Percentiles rank a stretch among this genome's conserved stretches.
Evolutionary conservation across 2,329 filamentous ascomycete species (phyloP).

Genomic region (Aspergillus tubingensis): DNA sequence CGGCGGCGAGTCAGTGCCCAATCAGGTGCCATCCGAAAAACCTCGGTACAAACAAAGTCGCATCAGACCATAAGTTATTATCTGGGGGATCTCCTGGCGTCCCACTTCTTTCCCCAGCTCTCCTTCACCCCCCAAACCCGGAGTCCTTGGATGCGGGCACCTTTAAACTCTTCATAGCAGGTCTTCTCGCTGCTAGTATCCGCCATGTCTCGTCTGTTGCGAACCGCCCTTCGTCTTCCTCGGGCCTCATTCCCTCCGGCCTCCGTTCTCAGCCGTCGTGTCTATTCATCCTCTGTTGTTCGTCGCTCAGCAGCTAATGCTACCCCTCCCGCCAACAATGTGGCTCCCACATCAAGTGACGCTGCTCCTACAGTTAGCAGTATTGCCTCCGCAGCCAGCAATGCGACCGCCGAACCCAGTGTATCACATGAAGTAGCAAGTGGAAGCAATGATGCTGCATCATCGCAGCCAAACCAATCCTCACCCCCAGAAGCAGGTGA

Average conservation of each 20-base stretch:
- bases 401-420: no score
- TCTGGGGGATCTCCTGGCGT: no score
- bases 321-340: not conserved
- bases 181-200: not conserved
- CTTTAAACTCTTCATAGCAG: not conserved
- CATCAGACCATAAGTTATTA: no score
- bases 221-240: slow-evolving; percentile 11
- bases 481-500: no score
- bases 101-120: no score
- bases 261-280: slow-evolving; percentile 9
- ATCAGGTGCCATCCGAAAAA: not conserved
- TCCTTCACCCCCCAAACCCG: no score
- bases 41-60: no score
- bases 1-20: not conserved
- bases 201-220: slow-evolving; percentile 17
- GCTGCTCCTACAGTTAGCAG: not conserved
- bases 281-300: slow-evolving; percentile 8
- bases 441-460: no score
- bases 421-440: no score
- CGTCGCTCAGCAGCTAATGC: not conserved
- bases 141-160: not conserved
- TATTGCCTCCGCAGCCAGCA: not conserved
- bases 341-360: not conserved
- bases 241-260: slow-evolving; percentile 7
- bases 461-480: no score